phyloP scores from a whole-genome alignment of 2,329 filamentous ascomycete genomes.

The Aciculosporium take region DNA sequence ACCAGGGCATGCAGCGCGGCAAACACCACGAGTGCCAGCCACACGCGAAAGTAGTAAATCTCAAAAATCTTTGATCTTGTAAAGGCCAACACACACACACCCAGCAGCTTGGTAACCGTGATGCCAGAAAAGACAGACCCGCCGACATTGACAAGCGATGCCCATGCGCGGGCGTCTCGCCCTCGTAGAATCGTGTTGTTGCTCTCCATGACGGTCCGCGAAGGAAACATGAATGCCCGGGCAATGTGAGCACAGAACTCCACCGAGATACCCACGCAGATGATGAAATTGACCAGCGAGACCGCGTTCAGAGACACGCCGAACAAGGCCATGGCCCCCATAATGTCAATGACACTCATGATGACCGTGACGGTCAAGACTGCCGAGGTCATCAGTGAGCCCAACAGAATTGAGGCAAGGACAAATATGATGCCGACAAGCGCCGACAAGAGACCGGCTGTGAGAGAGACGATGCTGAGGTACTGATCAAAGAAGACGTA shows the following conservation, averaged over 20 bases:
- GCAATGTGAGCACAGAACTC: conserved; percentile 98
- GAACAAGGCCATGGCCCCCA: conserved; percentile 84
- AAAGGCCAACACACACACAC: conserved; percentile 83
- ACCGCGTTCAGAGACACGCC: conserved; percentile 88
- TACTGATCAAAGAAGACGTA: conserved; percentile 99
- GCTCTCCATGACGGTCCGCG: conserved; percentile 60
- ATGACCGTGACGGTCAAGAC: conserved; percentile 76
- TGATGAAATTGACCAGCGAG: conserved; percentile 88
- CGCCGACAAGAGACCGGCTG: conserved; percentile 63
- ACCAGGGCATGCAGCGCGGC: conserved; percentile 80
- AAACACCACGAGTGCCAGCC: conserved; percentile 81
- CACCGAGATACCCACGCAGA: conserved; percentile 90
- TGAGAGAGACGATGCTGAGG: conserved; percentile 65
- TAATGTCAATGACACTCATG: conserved; percentile 90
- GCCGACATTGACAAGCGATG: conserved; percentile 85
- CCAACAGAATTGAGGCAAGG: conserved; percentile 66
- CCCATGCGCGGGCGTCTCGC: conserved; percentile 77
- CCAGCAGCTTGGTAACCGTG: conserved; percentile 86
- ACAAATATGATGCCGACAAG: conserved; percentile 76
- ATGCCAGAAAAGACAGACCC: conserved; percentile 93
- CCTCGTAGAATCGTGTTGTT: conserved; percentile 66
- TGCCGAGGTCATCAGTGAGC: conserved; percentile 65
- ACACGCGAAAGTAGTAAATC: conserved; percentile 97
- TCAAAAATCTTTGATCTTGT: conserved; percentile 98
- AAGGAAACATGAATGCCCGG: conserved; percentile 89